phyloP scores from a whole-genome alignment of 352 stramenopile genomes.

The Phytophthora idaei region DNA sequence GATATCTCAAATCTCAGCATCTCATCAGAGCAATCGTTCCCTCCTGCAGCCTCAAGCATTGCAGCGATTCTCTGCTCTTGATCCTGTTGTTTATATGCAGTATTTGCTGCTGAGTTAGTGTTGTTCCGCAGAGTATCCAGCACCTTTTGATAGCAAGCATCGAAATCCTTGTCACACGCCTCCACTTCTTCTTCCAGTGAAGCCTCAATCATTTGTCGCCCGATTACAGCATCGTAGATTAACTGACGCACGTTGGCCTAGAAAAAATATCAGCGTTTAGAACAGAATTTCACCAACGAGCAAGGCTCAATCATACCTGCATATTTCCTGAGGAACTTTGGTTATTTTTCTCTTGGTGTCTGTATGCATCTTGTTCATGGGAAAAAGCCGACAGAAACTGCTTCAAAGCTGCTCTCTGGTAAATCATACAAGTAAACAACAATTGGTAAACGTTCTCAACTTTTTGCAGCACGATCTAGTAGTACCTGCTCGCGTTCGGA shows the following conservation, averaged over 20 bases:
- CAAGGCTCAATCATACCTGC: slow-evolving; percentile 14
- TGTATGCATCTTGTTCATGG: slow-evolving; percentile 2
- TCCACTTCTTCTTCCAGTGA: slow-evolving; percentile 61
- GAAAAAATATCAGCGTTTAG: slow-evolving; percentile 5
- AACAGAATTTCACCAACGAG: neutral
- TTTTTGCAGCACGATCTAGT: too few species aligned
- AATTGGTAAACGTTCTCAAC: neutral
- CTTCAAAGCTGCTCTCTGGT: slow-evolving; percentile 54
- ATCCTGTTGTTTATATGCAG: neutral
- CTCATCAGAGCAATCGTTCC: slow-evolving; percentile 38
- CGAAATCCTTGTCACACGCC: slow-evolving; percentile 47
- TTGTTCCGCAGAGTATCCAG: slow-evolving; percentile 34
- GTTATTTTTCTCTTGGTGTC: slow-evolving; percentile 28
- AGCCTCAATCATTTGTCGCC: slow-evolving; percentile 66
- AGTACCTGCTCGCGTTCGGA: slow-evolving; percentile 65
- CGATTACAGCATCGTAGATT: slow-evolving; percentile 76
- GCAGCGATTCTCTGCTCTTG: slow-evolving; percentile 31
- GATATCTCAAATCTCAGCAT: slow-evolving; percentile 55
- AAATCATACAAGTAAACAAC: neutral
- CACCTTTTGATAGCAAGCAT: slow-evolving; percentile 35
- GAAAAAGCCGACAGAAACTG: slow-evolving; percentile 45
- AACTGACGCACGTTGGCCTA: slow-evolving; percentile 48
- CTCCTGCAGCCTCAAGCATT: slow-evolving; percentile 22
- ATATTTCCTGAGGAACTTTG: slow-evolving; percentile 24
- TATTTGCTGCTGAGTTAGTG: slow-evolving; percentile 14